Base-by-base conservation (phyloP, 2,329 filamentous ascomycete genomes). In the Chaetomiaceae sp. region DNA sequence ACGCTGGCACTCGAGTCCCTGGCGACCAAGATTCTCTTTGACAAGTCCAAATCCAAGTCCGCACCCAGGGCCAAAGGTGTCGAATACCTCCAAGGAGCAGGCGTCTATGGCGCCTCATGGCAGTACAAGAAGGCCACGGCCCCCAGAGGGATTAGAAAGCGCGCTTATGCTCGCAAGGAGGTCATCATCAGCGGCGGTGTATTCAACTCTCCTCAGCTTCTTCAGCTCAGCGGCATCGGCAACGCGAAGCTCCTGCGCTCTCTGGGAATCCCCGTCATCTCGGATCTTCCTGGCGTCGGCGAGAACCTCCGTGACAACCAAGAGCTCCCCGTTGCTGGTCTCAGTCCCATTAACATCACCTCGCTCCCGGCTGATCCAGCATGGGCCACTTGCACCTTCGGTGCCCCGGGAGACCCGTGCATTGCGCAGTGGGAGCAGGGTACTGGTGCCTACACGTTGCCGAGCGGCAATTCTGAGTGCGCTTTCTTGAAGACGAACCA, bases 181-280 rank as follows among this genome's bases (percentile, higher is more conserved):
- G 71, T 80, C 18, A 77, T 80, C 37, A 54, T 80, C 14, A 69
- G 71, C 0, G 75, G 73, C 1, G 77, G 78, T 11, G 66, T 71
- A 1, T 75, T 78, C 60, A 75, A 77, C 61, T 71, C 73, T 4
- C 77, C 77, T 1, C 73, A 78, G 53, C 69, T 80, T 4, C 71
- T 80, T 3, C 75, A 77, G 65, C 68, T 79, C 1, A 77, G 74
- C 45, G 77, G 78, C 9, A 67, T 80, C 25, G 76, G 76, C 0
- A 68, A 73, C 1, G 65, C 64, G 2, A 64, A 64, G 0, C 70
- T 74, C 14, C 67, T 81, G 2, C 44, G 68, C 3, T 64, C 68
- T 13, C 69, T 75, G 40, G 62, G 71, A 8, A 80, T 81, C 25
- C 62, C 70, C 0, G 60, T 77, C 1, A 55, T 80, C 3, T 67